Base-by-base conservation (phyloP, 2,329 filamentous ascomycete genomes). In the Hypoxylon sp. region DNA sequence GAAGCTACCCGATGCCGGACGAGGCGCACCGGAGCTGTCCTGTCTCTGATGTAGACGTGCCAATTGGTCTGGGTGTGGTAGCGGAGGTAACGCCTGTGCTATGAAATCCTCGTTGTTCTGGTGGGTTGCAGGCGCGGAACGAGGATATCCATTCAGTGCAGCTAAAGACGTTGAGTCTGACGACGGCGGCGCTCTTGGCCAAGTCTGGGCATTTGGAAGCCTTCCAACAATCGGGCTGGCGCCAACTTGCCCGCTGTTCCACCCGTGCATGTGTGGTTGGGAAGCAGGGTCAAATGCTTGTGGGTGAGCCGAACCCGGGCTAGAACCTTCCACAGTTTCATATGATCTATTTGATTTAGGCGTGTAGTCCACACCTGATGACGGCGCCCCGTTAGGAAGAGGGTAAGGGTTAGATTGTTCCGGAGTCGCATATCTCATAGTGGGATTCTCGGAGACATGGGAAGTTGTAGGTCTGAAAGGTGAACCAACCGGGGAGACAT, bases 1-100 rank as follows among this genome's bases (percentile, higher is more conserved):
- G 40, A 77, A 75, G 20, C 67, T 71, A 4, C 74, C 75, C 4
- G 78, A 79, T 4, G 76, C 62, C 2, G 74, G 74, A 6, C 72
- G 71, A 6, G 76, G 69, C 5, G 69, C 63, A 7, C 69, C 67
- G 27, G 13, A 26, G 21, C 71, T 71, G 9, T 71, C 70, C 15
- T 70, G 68, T 25, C 72, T 71, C 51, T 66, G 70, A 44, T 72
- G 70, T 11, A 73, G 51, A 48, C 69, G 70, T 7, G 69, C 64
- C 23, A 73, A 52, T 49, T 78, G 76, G n/a, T 71, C 72, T 5
- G 69, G 69, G 16, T 68, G 68, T 2, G 73, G 73, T 0, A 68
- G 59, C 5, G 72, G 72, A 4, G 75, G 73, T 3, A 78, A 59
- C 7, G 69, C 62, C 12, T 70, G 66, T 6, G 67, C 64, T 25